Base-by-base conservation (phyloP, 225 moss, liverwort and hornwort genomes). In the Pseudoscleropodium purum region DNA sequence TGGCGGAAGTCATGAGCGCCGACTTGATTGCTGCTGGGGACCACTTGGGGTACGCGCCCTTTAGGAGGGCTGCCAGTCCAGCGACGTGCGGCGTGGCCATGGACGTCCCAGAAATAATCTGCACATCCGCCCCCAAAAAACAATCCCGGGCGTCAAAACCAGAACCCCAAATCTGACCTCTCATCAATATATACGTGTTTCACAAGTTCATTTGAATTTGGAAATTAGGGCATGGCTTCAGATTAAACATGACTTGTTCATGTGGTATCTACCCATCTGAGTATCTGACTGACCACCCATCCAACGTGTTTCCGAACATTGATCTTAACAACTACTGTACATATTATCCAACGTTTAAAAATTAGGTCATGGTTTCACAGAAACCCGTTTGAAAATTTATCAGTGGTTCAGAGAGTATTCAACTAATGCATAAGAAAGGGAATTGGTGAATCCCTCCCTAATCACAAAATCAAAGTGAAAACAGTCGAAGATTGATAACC, bases 1-100 rank as follows among this genome's bases (percentile, higher is more conserved):
- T 84, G 18, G 92, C 87, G 18, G 91, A 83, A 47, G 96, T 96
- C 95, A 97, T 95, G 81, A 97, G 94, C 20, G 96, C 96, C 21
- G 97, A 97, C 63, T 96, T 96, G 91, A 96, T 95, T 17, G 95
- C 87, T 2, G 95, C 95, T 5, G 96, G 95, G 43, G 90, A 95
- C 97, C 97, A 97, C 11, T 65, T 82, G 3, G 96, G 96, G 12
- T 93, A 91, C 10, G 83, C 93, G 17, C 67, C 90, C 30, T 87
- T 91, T 4, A 97, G 77, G 10, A 97, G 91, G 30, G 95, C 96
- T 6, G 89, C 97, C 36, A 96, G 72, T 14, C 97, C 97, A 57
- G 95, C 92, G 51, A 96, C 89, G 84, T 96, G 96, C 7, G 97
- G 95, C 27, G 94, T 94, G 4, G 96, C 74, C 94, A 97, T 97